Base-by-base conservation (phyloP, 768 basidiomycete genomes). In the Lactarius akahatsu region DNA sequence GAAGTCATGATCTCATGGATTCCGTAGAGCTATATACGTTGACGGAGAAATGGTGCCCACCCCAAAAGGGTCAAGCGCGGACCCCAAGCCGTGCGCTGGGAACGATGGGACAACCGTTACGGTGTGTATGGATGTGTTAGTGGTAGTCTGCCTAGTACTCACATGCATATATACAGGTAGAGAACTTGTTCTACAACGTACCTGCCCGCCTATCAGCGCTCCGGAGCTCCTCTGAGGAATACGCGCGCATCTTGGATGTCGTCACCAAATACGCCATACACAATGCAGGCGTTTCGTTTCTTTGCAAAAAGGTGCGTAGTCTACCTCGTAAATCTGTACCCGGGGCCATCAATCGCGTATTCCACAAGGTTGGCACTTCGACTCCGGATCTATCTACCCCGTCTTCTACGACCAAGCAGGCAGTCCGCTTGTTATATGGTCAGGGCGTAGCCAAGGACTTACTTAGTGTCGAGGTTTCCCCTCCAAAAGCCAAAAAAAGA, bases 111-210 rank as follows among this genome's bases (percentile, higher is more conserved):
- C 97, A 0, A 89, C 86, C 2, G 89, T 98, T 55, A 89, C 83
- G 2, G 96, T 94, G 72, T 60, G 85, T 76, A 38, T 18, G 23
- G 16, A 9, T 45, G 2, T 28, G 13, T 10, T 20, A 9, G 28
- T 26, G 13, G 64, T 43, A 34, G 20, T 61, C 52, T 26, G 0
- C 57, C 13, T 36, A 26, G 10, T 32, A 30, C 52, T 43, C 10
- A 38, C 45, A 18, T 10, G 43, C 28, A n/a, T 26, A 10, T 59
- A 6, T 45, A 1, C 70, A 98, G 96, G 94, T 95, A 30, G 94
- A 98, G 76, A 92, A 98, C 73, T 80, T 99, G 34, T 99, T 99
- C 74, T 96, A 92, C 76, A 97, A 96, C 70, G 92, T 88, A 0
- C 94, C 95, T 0, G 87, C 90, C 2, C 89, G 97, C 56, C 83